Evolutionary conservation across 352 stramenopile species (phyloP).

Genomic region (Phytopythium aichiense): DNA sequence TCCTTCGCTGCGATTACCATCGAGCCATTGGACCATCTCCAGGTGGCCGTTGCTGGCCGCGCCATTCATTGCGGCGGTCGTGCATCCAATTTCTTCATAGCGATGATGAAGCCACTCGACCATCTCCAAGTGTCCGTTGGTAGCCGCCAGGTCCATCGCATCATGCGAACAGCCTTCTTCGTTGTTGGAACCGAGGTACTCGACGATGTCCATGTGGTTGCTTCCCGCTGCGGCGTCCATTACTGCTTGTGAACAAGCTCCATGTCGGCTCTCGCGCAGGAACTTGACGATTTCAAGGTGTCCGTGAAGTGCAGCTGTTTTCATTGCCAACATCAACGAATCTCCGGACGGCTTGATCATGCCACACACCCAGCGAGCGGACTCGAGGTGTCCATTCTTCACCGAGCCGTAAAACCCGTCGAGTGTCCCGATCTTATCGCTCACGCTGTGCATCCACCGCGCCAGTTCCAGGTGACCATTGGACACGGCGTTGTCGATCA

Average conservation of each 20-base stretch:
- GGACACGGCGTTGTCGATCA: not conserved
- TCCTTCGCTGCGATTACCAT: not conserved
- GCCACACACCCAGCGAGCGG: not conserved
- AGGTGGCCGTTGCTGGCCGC: not conserved
- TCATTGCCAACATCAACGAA: conserved; percentile 12
- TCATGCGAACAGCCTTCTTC: not conserved
- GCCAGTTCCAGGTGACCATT: not conserved
- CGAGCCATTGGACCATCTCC: not conserved
- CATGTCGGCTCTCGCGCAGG: conserved; percentile 3
- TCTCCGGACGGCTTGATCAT: not conserved
- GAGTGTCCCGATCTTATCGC: conserved; percentile 22
- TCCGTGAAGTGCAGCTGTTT: conserved; percentile 17
- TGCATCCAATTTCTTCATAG: not conserved
- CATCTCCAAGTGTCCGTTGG: not conserved
- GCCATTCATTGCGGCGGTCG: not conserved
- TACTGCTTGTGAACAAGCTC: conserved; percentile 11
- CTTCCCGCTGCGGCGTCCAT: conserved; percentile 21
- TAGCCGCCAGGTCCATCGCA: not conserved
- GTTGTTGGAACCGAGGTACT: not conserved
- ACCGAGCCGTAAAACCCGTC: not conserved
- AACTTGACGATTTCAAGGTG: conserved; percentile 23
- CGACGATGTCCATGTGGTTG: conserved; percentile 3
- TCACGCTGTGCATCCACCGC: conserved; percentile 11
- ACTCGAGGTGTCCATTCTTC: not conserved
- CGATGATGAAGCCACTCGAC: not conserved